These are phyloP conservation scores for Secale cereale DNA, from an alignment of 176 grass and related monocot genomes.

Conservation along the genomic window DNA sequence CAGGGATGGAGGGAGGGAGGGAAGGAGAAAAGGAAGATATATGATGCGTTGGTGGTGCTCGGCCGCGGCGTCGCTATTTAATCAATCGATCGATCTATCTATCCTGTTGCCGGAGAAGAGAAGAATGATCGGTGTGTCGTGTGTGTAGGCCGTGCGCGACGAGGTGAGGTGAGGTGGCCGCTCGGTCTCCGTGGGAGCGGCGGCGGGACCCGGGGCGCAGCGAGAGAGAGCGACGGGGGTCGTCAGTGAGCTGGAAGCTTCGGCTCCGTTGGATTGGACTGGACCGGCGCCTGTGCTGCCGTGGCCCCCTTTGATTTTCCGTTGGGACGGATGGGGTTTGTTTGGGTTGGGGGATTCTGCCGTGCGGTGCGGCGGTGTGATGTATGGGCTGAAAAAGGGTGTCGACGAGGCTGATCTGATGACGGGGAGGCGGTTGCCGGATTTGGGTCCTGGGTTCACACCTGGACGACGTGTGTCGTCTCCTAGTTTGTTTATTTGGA, in stretches of 20 bases:
- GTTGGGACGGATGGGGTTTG: no score
- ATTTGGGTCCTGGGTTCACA: background rate
- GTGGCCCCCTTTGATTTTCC: background rate
- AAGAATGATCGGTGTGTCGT: background rate
- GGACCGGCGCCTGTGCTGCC: background rate
- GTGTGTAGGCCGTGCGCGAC: no score
- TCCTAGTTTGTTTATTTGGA: background rate
- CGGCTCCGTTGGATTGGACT: background rate
- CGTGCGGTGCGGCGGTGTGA: background rate
- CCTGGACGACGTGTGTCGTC: background rate
- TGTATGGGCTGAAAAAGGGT: background rate
- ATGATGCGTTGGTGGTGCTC: background rate
- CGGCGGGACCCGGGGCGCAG: background rate
- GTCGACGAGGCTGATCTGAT: background rate
- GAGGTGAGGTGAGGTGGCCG: background rate
- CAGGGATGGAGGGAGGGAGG: background rate
- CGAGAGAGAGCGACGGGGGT: background rate
- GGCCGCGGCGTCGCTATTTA: conserved; percentile 17
- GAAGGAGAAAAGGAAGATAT: background rate
- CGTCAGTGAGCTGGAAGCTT: conserved; percentile 46
- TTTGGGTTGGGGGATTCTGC: no score
- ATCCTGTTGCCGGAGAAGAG: background rate
- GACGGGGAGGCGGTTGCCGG: background rate
- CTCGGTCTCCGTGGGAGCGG: conserved; percentile 8
- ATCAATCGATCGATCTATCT: conserved; percentile 24